Conservation (phyloP, 805 yeast genomes). For the Schizosaccharomyces osmophilus region DNA sequence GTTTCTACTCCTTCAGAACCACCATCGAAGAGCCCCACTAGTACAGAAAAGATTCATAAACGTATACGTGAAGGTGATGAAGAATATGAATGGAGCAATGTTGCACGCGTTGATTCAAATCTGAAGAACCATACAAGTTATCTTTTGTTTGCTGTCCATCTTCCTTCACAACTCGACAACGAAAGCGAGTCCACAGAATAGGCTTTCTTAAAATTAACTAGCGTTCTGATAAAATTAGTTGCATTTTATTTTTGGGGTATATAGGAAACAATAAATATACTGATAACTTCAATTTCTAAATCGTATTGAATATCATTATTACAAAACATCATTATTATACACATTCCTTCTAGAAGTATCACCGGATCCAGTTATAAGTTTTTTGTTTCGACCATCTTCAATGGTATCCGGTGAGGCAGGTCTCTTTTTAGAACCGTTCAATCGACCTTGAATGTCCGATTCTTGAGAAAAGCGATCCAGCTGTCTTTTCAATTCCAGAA, state of each 20-base stretch:
- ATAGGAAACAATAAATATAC: too few species aligned
- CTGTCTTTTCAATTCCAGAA: constrained; percentile 66
- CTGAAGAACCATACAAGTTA: constrained; percentile 85
- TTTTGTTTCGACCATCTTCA: neutral
- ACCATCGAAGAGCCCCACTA: constrained; percentile 8
- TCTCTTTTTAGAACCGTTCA: neutral
- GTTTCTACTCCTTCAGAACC: constrained; percentile 1
- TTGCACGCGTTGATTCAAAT: constrained; percentile 64
- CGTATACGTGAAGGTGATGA: constrained; percentile 74
- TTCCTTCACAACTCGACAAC: neutral
- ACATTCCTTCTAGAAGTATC: too few species aligned
- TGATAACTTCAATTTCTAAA: too few species aligned
- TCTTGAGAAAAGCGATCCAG: constrained; percentile 23
- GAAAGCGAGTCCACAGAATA: neutral
- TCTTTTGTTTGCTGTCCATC: constrained; percentile 56
- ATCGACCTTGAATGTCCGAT: neutral
- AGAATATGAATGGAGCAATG: constrained; percentile 54
- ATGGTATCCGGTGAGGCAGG: neutral
- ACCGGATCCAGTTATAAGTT: too few species aligned
- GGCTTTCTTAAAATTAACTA: too few species aligned
- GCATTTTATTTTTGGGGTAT: too few species aligned
- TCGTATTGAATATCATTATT: too few species aligned
- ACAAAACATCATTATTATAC: too few species aligned
- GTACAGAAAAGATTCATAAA: constrained; percentile 8
- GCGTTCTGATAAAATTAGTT: too few species aligned